phyloP scores from a whole-genome alignment of 228 moss, liverwort and hornwort species.

The Sphagnum fallax region DNA sequence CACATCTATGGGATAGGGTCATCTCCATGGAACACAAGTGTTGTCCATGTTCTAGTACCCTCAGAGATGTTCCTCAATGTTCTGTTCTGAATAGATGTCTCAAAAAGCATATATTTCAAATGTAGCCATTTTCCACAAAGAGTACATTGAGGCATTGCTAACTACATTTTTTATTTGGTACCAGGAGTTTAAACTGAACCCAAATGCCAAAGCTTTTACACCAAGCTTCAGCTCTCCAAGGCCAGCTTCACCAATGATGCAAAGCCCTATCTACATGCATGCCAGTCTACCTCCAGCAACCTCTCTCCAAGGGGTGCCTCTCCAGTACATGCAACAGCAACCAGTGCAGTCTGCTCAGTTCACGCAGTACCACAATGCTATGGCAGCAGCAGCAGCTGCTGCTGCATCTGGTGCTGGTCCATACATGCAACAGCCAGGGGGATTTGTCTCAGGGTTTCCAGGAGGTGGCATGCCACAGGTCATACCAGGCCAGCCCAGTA shows the following conservation, averaged over 20 bases:
- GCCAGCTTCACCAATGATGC: slow-evolving; percentile 39
- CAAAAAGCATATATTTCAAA: too few species aligned
- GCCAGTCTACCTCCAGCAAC: slow-evolving; percentile 39
- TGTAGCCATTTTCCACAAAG: too few species aligned
- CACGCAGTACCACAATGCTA: slow-evolving; percentile 43
- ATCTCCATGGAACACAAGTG: too few species aligned
- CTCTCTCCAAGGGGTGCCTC: slow-evolving; percentile 46
- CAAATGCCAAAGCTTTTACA: slow-evolving; percentile 79
- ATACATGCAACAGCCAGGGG: slow-evolving; percentile 57
- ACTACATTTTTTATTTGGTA: too few species aligned
- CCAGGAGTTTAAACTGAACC: slow-evolving; percentile 91
- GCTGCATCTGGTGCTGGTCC: slow-evolving; percentile 33
- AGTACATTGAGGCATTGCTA: too few species aligned
- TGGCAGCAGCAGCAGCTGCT: slow-evolving; percentile 34
- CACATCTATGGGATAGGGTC: too few species aligned
- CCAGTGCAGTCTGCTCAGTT: slow-evolving; percentile 50
- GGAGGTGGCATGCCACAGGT: slow-evolving; percentile 56
- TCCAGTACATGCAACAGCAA: slow-evolving; percentile 54
- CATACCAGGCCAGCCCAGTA: slow-evolving; percentile 54
- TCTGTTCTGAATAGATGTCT: too few species aligned
- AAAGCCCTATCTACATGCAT: slow-evolving; percentile 50
- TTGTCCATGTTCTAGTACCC: too few species aligned
- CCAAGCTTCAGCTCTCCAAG: slow-evolving; percentile 55
- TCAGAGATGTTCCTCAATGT: too few species aligned
- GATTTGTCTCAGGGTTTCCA: slow-evolving; percentile 54